Conservation (phyloP, 192 early-diverging fungal genomes). For the Umbelopsis sp. region DNA sequence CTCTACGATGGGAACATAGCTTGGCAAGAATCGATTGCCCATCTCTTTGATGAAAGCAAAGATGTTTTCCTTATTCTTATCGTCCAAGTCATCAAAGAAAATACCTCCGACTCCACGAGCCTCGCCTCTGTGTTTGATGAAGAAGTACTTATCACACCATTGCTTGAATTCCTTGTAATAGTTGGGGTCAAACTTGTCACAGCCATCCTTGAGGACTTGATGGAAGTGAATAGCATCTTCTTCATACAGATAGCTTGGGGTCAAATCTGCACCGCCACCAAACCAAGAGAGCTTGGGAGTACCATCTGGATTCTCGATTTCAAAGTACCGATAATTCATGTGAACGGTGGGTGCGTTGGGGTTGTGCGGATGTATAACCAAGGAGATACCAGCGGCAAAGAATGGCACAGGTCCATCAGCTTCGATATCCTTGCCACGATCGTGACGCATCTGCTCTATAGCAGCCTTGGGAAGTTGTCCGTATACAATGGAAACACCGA, state of each 20-base stretch:
- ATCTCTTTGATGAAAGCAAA: slow-evolving; percentile 86
- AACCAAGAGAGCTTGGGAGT: slow-evolving; percentile 89
- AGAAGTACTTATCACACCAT: slow-evolving; percentile 97
- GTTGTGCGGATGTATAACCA: slow-evolving; percentile 95
- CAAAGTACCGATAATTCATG: slow-evolving; percentile 98
- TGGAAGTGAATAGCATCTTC: slow-evolving; percentile 97
- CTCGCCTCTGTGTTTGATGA: slow-evolving; percentile 83
- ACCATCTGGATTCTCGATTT: slow-evolving; percentile 67
- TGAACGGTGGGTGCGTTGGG: slow-evolving; percentile 96
- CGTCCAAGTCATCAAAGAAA: slow-evolving; percentile 96
- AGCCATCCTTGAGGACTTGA: slow-evolving; percentile 85
- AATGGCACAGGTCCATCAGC: slow-evolving; percentile 67
- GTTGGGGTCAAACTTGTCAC: slow-evolving; percentile 80
- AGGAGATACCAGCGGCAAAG: slow-evolving; percentile 88
- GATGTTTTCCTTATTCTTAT: slow-evolving; percentile 69
- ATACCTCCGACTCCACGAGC: slow-evolving; percentile 95
- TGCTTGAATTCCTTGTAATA: slow-evolving; percentile 93
- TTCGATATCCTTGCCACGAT: slow-evolving; percentile 65
- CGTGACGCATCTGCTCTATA: slow-evolving; percentile 87
- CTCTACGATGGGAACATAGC: slow-evolving; percentile 89
- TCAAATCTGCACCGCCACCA: slow-evolving; percentile 95
- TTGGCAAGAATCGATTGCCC: slow-evolving; percentile 76
- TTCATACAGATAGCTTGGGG: slow-evolving; percentile 86
- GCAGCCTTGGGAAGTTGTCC: slow-evolving; percentile 78
- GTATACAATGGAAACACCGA: slow-evolving; percentile 88